Base-by-base conservation (phyloP, 768 basidiomycete species). In the Sistotremastrum niveocremeum region DNA sequence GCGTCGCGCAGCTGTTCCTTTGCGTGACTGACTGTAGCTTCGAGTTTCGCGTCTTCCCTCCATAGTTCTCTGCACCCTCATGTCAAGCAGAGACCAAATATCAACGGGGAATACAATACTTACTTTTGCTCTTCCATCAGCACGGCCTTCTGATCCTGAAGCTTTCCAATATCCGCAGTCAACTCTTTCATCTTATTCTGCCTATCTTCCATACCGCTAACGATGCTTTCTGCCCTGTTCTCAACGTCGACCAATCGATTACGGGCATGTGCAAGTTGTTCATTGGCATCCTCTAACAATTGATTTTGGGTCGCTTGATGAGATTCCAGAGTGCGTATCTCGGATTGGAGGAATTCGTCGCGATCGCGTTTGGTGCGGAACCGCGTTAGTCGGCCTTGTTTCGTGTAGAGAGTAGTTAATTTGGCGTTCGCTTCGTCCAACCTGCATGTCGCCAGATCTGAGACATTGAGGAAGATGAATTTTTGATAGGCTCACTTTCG, bases 11-110 rank as follows among this genome's bases (percentile, higher is more conserved):
- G 66, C 60, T 97, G 86, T 47, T 88, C 84, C 8, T 70, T 70
- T 2, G 87, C 89, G 45, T 87, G 76, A 34, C 71, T 72, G 2
- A 88, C 78, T 10, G 82, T 69, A 47, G 81, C 81, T 51, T 83
- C 79, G 38, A 95, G 64, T 60, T 87, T 94, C 0, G 87, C 81
- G 50, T 98, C 94, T 61, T 94, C 90, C 54, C 93, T 72, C 94
- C 95, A 97, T 33, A 89, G 60, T 44, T 94, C 90, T 48, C 68
- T 71, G 46, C 6, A 29, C 28, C 10, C 8, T 8, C 4, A 30
- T 34, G 31, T 4, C 1, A 10, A 34, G 6, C 12, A 8, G 39
- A 10, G 11, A 32, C 40, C 37, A 20, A 20, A 20, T 20, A 20
- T 20, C 20, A 20, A 20, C 20, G 20, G 20, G 20, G 20, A 20